Evolutionary conservation across 1,284 basidiomycete species (phyloP), one percentile per base, ranked within the genome.

Genomic region (Sporisorium sorghi): DNA sequence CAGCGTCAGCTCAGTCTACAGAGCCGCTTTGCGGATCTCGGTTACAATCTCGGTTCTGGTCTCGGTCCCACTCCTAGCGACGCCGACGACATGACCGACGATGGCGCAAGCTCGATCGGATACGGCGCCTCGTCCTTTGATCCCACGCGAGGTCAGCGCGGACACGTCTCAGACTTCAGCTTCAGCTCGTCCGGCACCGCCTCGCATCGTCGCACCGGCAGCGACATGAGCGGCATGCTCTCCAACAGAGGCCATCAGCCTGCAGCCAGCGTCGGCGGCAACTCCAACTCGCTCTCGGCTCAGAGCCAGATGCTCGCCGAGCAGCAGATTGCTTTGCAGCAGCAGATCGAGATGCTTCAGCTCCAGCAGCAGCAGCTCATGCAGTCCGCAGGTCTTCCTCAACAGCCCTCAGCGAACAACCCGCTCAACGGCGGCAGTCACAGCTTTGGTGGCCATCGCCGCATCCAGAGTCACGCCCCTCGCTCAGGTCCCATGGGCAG

Each of bases 251-350:
- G 73, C 14, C 76, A 78, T 28, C 59, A 57, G n/a, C 58, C 68
- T 33, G 64, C 74, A 12, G 64, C 77, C 91, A 94, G 81, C 93
- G 94, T 80, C 90, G 93, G 77, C 91, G 90, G 24, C 91, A 93
- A 81, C 91, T 92, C 59, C 46, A 74, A 51, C 70, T 66, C 68
- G 52, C 69, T 65, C 47, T 74, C 62, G n/a, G 77, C 68, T 39
- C 73, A 73, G 92, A 94, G 81, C 87, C 93, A 58, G 91, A 91
- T 15, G 63, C 60, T 72, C 19, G 65, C 73, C 17, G 64, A 85
- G 19, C 85, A 86, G 77, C 85, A 85, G 55, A 65, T 85, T n/a
- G 85, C 82, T 21, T 76, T 86, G 57, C 85, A 86, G 73, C 85
- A 85, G 59, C 86, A 86, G 72, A 84, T 86, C 55, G 86, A 85